phyloP scores from a whole-genome alignment of 2,329 filamentous ascomycete species.

The Drechslerella coelobrocha region DNA sequence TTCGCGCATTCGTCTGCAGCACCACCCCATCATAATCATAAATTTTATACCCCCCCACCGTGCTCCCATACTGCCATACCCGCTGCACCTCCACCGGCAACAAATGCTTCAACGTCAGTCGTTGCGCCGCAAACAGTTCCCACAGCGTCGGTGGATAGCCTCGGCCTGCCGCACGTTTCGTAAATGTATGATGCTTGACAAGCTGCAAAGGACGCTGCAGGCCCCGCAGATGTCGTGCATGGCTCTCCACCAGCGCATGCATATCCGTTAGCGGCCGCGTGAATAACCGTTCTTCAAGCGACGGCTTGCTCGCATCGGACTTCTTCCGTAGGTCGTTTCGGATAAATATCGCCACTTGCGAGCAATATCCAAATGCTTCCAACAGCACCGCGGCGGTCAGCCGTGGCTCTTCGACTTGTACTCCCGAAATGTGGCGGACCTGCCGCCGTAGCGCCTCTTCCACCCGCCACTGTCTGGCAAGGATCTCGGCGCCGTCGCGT shows the following conservation, averaged over 20 bases:
- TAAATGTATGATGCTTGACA: slow-evolving; percentile 26
- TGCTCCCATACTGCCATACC: slow-evolving; percentile 16
- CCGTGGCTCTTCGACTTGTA: slow-evolving; percentile 7
- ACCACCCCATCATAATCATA: slow-evolving; percentile 45
- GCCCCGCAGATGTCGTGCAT: slow-evolving; percentile 4
- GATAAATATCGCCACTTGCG: slow-evolving; percentile 54
- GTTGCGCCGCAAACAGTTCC: slow-evolving; percentile 34
- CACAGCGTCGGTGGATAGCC: slow-evolving; percentile 30
- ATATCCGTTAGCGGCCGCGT: slow-evolving; percentile 11
- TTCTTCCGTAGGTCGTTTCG: slow-evolving; percentile 36
- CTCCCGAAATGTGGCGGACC: slow-evolving; percentile 17
- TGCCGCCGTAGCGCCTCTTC: slow-evolving; percentile 36
- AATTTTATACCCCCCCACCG: slow-evolving; percentile 5
- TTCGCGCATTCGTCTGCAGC: slow-evolving; percentile 34
- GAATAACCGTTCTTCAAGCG: slow-evolving; percentile 6
- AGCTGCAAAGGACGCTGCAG: slow-evolving; percentile 6
- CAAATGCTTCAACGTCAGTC: slow-evolving; percentile 30
- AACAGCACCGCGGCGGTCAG: slow-evolving; percentile 20
- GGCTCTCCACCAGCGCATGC: slow-evolving; percentile 10
- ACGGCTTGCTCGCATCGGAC: not conserved
- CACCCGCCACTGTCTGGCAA: slow-evolving; percentile 44
- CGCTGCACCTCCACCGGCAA: slow-evolving; percentile 32
- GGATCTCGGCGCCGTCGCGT: slow-evolving; percentile 50
- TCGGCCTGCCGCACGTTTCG: not conserved
- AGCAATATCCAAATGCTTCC: slow-evolving; percentile 52